Conservation (phyloP, 495 filamentous ascomycete genomes). For the Penicillium ochrochloron region DNA sequence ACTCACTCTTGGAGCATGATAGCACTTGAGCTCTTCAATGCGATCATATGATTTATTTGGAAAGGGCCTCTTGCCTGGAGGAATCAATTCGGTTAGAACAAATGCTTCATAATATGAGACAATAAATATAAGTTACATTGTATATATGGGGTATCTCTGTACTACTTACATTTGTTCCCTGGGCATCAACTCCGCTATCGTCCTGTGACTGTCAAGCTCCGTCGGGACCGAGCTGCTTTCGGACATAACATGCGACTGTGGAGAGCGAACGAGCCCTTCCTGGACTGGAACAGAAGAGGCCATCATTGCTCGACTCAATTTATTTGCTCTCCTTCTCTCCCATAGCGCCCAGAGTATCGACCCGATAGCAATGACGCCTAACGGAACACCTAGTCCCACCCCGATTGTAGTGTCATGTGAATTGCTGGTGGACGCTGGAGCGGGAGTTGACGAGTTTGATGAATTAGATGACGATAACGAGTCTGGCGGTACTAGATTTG, state of each 20-base stretch:
- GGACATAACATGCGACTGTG: slow-evolving; percentile 3
- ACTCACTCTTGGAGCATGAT: background rate
- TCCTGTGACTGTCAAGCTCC: slow-evolving; percentile 16
- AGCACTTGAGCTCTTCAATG: background rate
- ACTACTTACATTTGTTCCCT: slow-evolving; percentile 11
- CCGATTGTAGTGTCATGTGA: slow-evolving; percentile 32
- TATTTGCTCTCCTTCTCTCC: slow-evolving; percentile 29
- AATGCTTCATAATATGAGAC: background rate
- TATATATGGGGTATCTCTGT: slow-evolving; percentile 2
- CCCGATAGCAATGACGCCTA: slow-evolving; percentile 37
- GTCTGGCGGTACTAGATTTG: slow-evolving; percentile 20
- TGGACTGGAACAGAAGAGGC: background rate
- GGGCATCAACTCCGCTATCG: slow-evolving; percentile 21
- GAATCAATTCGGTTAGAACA: background rate
- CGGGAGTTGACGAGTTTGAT: slow-evolving; percentile 34
- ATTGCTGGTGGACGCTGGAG: slow-evolving; percentile 44
- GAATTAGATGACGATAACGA: slow-evolving; percentile 18
- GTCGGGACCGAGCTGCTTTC: slow-evolving; percentile 13
- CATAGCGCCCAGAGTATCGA: slow-evolving; percentile 35
- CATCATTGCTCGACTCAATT: slow-evolving; percentile 12
- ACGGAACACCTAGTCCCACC: slow-evolving; percentile 34
- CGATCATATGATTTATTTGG: slow-evolving; percentile 1
- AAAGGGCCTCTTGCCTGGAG: background rate
- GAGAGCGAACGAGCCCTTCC: background rate
- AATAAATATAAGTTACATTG: background rate